Evolutionary conservation across 225 moss, liverwort and hornwort genomes (phyloP), one percentile per base, ranked within the genome.

Genomic region (Pseudisothecium myosuroides): DNA sequence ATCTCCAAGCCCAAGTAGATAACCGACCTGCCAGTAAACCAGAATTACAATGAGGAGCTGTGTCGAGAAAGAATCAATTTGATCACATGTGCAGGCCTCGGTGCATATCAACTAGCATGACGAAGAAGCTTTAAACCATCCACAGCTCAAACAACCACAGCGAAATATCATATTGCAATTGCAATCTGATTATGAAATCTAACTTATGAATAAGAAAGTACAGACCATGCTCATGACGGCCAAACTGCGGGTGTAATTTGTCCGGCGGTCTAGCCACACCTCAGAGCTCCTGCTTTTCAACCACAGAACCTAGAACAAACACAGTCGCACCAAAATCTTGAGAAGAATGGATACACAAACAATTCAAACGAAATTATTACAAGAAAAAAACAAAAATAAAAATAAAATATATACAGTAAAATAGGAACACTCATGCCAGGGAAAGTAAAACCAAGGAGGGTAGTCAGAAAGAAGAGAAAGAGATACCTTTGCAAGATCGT

Each of bases 141-240:
- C 52, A 85, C 41, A 28, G 76, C 82, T 62, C 87, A 66, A 66
- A 66, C 28, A 91, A 76, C 64, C 55, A 76, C 75, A 73, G 77
- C 50, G 34, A 84, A 85, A 81, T 36, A n/a, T 27, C 27, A 84
- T 39, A 81, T 29, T 69, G 73, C n/a, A 76, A 76, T 71, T 85
- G 64, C 58, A 68, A 49, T 75, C 50, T 60, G 14, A 76, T 20
- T 36, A 58, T 29, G 39, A 67, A 61, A 61, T 74, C 17, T 23
- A 91, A 85, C 29, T 73, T 28, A 28, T 72, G 41, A 55, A 82
- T 17, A 86, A 88, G 82, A 68, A 86, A 76, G 64, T 85, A 90
- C 92, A 91, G 37, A 99, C 99, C 99, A 99, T 99, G 95, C 99
- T 99, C 99, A 99, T 99, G 24, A 99, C 97, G 62, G 93, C 99